A percentile compares a stretch with the other conserved stretches of the same genome.
Conservation (phyloP, 2,329 filamentous ascomycete genomes). For the Sphaerulina musiva region DNA sequence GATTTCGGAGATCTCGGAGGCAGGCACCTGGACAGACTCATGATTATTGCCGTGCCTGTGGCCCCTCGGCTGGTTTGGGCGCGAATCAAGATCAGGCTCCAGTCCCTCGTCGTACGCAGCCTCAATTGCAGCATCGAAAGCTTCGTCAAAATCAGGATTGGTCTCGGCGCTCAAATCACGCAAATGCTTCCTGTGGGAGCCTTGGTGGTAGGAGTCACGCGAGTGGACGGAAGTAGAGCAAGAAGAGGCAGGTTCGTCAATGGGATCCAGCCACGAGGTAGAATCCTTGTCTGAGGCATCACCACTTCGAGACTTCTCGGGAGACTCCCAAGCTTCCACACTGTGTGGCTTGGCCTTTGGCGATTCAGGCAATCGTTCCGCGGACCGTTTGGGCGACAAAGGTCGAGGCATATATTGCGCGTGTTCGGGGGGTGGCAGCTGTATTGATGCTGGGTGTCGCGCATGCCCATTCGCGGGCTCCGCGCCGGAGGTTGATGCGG, state of each 20-base stretch:
- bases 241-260: slow-evolving; percentile 78
- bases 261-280: slow-evolving; percentile 48
- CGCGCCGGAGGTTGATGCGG: slow-evolving; percentile 9
- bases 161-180: slow-evolving; percentile 64
- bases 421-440: slow-evolving; percentile 33
- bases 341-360: slow-evolving; percentile 27
- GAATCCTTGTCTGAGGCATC: slow-evolving; percentile 21
- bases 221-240: slow-evolving; percentile 64
- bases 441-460: slow-evolving; percentile 13
- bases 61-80: slow-evolving; percentile 30
- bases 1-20: slow-evolving; percentile 24
- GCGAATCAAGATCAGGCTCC: slow-evolving; percentile 58
- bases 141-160: slow-evolving; percentile 87
- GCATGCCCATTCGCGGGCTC: slow-evolving; percentile 8
- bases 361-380: slow-evolving; percentile 36
- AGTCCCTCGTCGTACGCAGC: slow-evolving; percentile 91
- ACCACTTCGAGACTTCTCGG: slow-evolving; percentile 9
- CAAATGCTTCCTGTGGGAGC: slow-evolving; percentile 62
- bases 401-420: slow-evolving; percentile 60
- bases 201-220: slow-evolving; percentile 60
- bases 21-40: slow-evolving; percentile 22
- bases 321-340: slow-evolving; percentile 15
- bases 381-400: slow-evolving; percentile 57
- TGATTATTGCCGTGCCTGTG: slow-evolving; percentile 15
- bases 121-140: slow-evolving; percentile 89